Percentiles rank a stretch among this genome's conserved stretches.
Conservation (phyloP, 495 filamentous ascomycete genomes). For the Lepraria neglecta region DNA sequence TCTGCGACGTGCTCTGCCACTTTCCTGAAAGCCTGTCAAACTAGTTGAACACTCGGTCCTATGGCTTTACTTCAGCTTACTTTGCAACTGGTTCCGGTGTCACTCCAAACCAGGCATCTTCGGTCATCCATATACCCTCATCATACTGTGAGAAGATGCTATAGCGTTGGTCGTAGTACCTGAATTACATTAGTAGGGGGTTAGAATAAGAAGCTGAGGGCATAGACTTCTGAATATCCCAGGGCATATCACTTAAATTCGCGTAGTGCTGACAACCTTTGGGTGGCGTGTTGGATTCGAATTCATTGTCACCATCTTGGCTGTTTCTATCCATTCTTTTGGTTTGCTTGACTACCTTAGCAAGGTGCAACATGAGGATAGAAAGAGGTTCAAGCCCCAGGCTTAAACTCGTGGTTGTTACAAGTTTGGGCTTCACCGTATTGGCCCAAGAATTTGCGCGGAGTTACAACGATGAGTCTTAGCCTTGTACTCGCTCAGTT, state of each 20-base stretch:
- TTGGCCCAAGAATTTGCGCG: too few species aligned
- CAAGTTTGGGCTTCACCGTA: too few species aligned
- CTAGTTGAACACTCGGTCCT: background rate
- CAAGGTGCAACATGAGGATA: background rate
- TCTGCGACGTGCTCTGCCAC: conserved; percentile 68
- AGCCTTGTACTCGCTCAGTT: too few species aligned
- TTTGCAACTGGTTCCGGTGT: conserved; percentile 85
- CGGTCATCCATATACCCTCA: conserved; percentile 81
- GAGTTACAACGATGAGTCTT: too few species aligned
- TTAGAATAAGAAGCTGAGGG: background rate
- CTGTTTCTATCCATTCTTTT: background rate
- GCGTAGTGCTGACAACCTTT: conserved; percentile 60
- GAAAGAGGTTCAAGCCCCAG: background rate
- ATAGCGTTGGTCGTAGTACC: conserved; percentile 85
- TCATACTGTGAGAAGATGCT: conserved; percentile 77
- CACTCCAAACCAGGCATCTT: conserved; percentile 91
- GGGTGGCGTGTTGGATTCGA: conserved; percentile 32
- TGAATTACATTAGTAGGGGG: conserved; percentile 33
- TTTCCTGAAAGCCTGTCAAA: conserved; percentile 44
- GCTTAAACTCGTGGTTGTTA: too few species aligned
- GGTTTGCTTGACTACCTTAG: background rate
- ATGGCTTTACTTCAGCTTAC: conserved; percentile 41
- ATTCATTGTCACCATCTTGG: background rate
- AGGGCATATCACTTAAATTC: conserved; percentile 54
- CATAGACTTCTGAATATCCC: conserved; percentile 68